These are phyloP conservation scores for Xylaria arbuscula DNA, from an alignment of 2,329 filamentous ascomycete genomes.

Conservation along the genomic window DNA sequence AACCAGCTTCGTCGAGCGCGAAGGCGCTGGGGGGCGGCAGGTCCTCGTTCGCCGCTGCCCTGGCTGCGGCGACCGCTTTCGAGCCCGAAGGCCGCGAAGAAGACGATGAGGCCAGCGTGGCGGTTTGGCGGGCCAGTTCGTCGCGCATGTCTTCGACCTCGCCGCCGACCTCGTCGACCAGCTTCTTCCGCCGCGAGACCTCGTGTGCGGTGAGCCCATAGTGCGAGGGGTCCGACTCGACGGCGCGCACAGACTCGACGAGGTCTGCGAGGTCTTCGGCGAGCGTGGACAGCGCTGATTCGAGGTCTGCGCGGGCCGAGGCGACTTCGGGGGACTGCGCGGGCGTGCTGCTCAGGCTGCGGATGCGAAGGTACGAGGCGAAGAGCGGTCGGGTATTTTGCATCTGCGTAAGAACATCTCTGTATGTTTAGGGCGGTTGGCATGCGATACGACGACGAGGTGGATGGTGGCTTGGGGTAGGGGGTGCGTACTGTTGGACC, in stretches of 20 bases:
- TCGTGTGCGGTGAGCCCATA: constrained; percentile 89
- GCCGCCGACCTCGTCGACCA: constrained; percentile 88
- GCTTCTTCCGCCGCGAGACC: constrained; percentile 79
- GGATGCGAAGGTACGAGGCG: constrained; percentile 94
- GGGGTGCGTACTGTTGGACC: constrained; percentile 70
- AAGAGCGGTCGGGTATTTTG: constrained; percentile 86
- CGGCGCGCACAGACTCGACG: constrained; percentile 83
- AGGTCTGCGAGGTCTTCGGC: constrained; percentile 90
- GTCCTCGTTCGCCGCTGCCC: constrained; percentile 55
- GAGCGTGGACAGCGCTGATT: constrained; percentile 72
- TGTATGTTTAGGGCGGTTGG: constrained; percentile 52
- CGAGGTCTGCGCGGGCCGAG: constrained; percentile 77
- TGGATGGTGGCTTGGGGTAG: constrained; percentile 6
- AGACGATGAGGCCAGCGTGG: constrained; percentile 48
- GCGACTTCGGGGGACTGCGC: constrained; percentile 84
- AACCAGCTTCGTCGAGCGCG: constrained; percentile 65
- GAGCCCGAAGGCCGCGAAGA: constrained; percentile 32
- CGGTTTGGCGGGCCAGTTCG: constrained; percentile 74
- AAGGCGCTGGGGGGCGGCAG: constrained; percentile 66
- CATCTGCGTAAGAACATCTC: constrained; percentile 89
- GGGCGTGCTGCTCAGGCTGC: constrained; percentile 77
- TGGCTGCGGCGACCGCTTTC: constrained; percentile 42
- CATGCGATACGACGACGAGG: neutral
- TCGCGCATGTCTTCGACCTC: constrained; percentile 91
- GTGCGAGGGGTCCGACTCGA: constrained; percentile 86